A percentile compares a stretch with the other conserved stretches of the same genome.
Conservation (phyloP, 2,329 filamentous ascomycete genomes). For the Alternaria gaisen region DNA sequence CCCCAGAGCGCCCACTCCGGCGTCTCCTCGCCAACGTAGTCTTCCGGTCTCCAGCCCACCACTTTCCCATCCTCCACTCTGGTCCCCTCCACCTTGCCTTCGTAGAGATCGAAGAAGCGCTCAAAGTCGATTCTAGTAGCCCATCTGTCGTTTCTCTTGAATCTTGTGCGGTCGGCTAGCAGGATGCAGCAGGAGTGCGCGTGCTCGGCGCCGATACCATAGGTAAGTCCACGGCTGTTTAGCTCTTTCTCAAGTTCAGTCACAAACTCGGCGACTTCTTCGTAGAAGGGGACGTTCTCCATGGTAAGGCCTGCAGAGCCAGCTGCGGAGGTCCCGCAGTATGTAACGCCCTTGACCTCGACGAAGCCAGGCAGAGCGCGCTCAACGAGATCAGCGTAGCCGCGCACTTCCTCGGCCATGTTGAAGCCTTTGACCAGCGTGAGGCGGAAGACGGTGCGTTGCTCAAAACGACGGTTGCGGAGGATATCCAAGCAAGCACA, state of each 20-base stretch:
- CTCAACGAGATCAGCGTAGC: conserved; percentile 89
- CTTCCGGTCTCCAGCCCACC: conserved; percentile 81
- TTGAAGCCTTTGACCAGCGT: conserved; percentile 99
- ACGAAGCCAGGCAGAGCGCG: conserved; percentile 89
- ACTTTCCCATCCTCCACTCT: conserved; percentile 55
- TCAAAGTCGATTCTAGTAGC: conserved; percentile 92
- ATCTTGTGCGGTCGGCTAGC: conserved; percentile 78
- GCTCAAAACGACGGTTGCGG: conserved; percentile 79
- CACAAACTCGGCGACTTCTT: conserved; percentile 86
- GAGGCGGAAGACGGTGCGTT: conserved; percentile 92
- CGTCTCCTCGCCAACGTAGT: conserved; percentile 86
- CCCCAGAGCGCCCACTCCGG: conserved; percentile 97
- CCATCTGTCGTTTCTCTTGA: conserved; percentile 80
- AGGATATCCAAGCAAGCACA: conserved; percentile 89
- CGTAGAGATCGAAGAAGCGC: conserved; percentile 84
- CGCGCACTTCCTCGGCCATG: conserved; percentile 88
- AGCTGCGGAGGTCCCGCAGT: conserved; percentile 89
- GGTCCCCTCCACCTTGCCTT: conserved; percentile 59
- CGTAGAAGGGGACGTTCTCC: conserved; percentile 96
- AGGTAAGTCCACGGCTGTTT: conserved; percentile 73
- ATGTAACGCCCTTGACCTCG: conserved; percentile 96
- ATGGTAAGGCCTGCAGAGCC: conserved; percentile 90
- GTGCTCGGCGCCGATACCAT: conserved; percentile 94
- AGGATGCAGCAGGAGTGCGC: conserved; percentile 93
- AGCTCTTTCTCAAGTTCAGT: conserved; percentile 76